Conservation (phyloP, 225 moss, liverwort and hornwort species). For the Bryoerythrophyllum caledonicum region DNA sequence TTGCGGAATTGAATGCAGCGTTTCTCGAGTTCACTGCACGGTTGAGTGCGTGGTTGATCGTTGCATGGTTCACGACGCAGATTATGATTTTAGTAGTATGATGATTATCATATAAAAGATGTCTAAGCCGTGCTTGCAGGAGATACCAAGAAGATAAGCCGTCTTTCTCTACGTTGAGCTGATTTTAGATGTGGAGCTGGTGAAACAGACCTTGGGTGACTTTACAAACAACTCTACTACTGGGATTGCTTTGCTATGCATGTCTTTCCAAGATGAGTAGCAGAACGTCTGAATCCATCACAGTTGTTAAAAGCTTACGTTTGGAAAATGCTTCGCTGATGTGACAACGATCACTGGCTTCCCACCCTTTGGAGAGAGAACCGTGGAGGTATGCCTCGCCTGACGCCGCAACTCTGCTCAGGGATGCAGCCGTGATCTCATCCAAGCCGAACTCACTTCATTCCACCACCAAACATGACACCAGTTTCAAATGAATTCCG, state of each 20-base stretch:
- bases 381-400: constrained; percentile 80
- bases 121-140: no score
- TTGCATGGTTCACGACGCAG: no score
- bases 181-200: no score
- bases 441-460: constrained; percentile 70
- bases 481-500: background rate
- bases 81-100: no score
- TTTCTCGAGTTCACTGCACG: no score
- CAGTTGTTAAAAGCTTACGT: constrained; percentile 25
- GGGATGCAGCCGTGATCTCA: constrained; percentile 55
- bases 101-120: no score
- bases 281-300: background rate
- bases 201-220: no score
- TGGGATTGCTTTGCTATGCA: background rate
- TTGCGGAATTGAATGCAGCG: no score
- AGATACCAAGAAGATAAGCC: no score
- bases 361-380: constrained; percentile 47
- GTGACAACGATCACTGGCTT: constrained; percentile 69
- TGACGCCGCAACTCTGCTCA: constrained; percentile 43
- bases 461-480: background rate
- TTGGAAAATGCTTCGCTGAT: constrained; percentile 71
- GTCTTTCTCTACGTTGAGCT: no score
- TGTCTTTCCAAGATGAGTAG: background rate
- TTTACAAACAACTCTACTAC: no score
- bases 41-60: no score